Conservation (phyloP, 140 eudicot genomes). For the Stevia rebaudiana region DNA sequence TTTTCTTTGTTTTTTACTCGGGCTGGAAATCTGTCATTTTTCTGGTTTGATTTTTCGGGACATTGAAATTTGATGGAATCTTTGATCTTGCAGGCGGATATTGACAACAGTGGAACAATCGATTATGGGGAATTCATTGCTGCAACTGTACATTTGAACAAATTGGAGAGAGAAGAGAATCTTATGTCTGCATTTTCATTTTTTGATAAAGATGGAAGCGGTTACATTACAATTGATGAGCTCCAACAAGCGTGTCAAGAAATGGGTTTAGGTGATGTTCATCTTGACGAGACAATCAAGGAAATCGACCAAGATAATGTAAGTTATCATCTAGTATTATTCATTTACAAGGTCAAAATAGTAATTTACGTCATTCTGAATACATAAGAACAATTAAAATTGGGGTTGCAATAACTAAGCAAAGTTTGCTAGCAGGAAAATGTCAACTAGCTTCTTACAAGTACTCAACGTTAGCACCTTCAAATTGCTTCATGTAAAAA, state of each 20-base stretch:
- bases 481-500: not conserved
- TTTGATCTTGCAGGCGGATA: conserved; percentile 56
- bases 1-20: not conserved
- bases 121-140: conserved; percentile 89
- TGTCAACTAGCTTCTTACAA: not conserved
- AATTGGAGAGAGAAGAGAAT: conserved; percentile 76
- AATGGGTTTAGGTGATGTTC: conserved; percentile 58
- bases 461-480: not conserved
- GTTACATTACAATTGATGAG: conserved; percentile 79
- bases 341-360: not conserved
- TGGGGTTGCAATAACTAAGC: not conserved
- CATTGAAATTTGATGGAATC: not conserved
- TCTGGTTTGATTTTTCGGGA: not conserved
- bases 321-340: conserved; percentile 23
- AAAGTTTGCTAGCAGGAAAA: not conserved
- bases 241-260: conserved; percentile 85
- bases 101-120: conserved; percentile 79
- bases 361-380: not conserved
- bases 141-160: conserved; percentile 83
- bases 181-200: conserved; percentile 71
- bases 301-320: conserved; percentile 81
- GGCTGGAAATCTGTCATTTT: not conserved
- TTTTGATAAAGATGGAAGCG: conserved; percentile 87
- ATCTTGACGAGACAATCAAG: conserved; percentile 66
- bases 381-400: not conserved